Evolutionary conservation across 2,329 filamentous ascomycete species (phyloP), one percentile per base, ranked within the genome.

Genomic region (Alternaria brassicicola): DNA sequence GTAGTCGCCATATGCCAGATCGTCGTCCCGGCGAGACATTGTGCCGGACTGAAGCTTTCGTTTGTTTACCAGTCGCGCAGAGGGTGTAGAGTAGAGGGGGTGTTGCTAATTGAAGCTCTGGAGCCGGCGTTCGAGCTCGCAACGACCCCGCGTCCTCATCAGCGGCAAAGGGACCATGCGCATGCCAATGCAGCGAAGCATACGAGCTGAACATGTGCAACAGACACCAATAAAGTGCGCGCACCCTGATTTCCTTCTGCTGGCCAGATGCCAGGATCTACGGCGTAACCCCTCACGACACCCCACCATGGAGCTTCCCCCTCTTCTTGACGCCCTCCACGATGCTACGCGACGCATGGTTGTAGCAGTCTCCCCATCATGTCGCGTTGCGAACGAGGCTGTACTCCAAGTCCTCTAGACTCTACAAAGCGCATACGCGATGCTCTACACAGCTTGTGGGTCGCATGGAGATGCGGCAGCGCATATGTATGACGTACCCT

Each of bases 1-100:
- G 64, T 83, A 84, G 33, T 83, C 80, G 61, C 84, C 84, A 69
- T 86, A 86, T 53, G 84, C 84, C 69, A 86, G 68, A 60, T 80
- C 78, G 65, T 86, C 82, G 63, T 86, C 81, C 55, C 78, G 63
- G 46, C 68, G 70, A 58, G 75, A 67, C 75, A 77, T 77, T 42
- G 59, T 60, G 54, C 26, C 58, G 55, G 61, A 58, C 61, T 58
- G 28, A 58, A 63, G 63, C 62, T 63, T 36, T 61, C 53, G 30
- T 28, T 45, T 23, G 50, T 28, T 21, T 41, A 38, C 23, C 23
- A 38, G 19, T 43, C 43, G 38, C 43, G 13, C 36, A 31, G 28
- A 23, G 21, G 28, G n/a, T 21, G 31, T 28, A 21, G 17, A 19
- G 17, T n/a, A 13, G 31, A 21, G 31, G 35, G 43, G 21, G 51